Base-by-base conservation (phyloP, 352 stramenopile genomes). In the Sclerospora graminicola region DNA sequence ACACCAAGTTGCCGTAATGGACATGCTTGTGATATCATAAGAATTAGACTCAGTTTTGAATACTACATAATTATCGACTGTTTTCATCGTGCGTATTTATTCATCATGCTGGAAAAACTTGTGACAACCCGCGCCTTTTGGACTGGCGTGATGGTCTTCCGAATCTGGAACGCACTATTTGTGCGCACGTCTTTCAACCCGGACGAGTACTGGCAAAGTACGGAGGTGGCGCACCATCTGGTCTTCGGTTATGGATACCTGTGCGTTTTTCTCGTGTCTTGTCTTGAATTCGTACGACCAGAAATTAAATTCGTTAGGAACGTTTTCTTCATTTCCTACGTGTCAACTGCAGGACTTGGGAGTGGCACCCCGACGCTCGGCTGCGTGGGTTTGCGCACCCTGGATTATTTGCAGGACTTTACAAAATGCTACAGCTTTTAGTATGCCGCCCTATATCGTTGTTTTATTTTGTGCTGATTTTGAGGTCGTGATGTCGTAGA, bases 171-270 rank as follows among this genome's bases (percentile, higher is more conserved):
- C 42, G 69, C 78, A 49, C 63, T 89, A 9, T 87, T 90, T 18
- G 81, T 94, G 40, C 75, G 74, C 55, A 91, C 82, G 43, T 68
- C 58, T 36, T 94, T 93, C 63, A 91, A 90, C 41, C 76, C 82
- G 14, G 82, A 94, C 47, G 82, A 94, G 60, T 94, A 84, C 60
- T 94, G 82, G 82, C 82, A 94, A 53, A 85, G 81, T 45, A 81
- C 77, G 1, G 82, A 94, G 56, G 79, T 94, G 24, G 82, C 82
- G 36, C 82, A 94, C 36, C 74, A 61, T 33, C 54, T 93, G 34
- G 82, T 85, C n/a, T 94, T 92, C 54, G 77, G 72, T 43, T 89
- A 93, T 37, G 79, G 82, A 32, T 64, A 93, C 26, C 36, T 91
- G 80, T 92, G 45, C 33, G 79, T 32, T 6, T 33, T n/a, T 9